These are phyloP conservation scores for Eutrema japonicum DNA, from an alignment of 345 rosid species.

Conservation along the genomic window DNA sequence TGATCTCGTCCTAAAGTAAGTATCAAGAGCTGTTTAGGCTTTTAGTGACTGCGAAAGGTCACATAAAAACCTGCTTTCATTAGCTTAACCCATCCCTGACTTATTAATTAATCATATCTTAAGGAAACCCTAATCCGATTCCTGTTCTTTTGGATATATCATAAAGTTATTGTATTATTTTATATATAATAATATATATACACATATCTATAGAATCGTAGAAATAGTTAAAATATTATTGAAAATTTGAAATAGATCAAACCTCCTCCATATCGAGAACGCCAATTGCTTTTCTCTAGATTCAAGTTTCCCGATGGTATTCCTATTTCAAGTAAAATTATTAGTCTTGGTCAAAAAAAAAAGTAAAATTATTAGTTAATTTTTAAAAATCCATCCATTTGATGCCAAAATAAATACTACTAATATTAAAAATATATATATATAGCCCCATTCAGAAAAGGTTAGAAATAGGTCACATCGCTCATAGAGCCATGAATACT, in stretches of 20 bases:
- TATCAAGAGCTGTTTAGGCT: conserved; percentile 41
- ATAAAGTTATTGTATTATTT: background rate
- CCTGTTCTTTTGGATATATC: conserved; percentile 36
- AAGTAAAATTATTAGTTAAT: background rate
- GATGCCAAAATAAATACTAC: background rate
- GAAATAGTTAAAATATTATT: conserved; percentile 12
- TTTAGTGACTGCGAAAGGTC: conserved; percentile 35
- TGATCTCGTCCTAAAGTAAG: conserved; percentile 27
- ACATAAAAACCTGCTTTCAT: conserved; percentile 18
- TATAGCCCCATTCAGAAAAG: background rate
- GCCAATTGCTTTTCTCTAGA: conserved; percentile 27
- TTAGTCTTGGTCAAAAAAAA: no score
- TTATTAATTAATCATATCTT: conserved; percentile 26
- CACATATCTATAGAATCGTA: conserved; percentile 23
- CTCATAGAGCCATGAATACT: background rate
- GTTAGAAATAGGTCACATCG: conserved; percentile 3
- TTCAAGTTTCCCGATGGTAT: conserved; percentile 26
- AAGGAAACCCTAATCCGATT: conserved; percentile 35
- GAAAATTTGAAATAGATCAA: conserved; percentile 32
- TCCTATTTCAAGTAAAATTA: background rate
- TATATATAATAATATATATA: background rate
- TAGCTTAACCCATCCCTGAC: conserved; percentile 28
- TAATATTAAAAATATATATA: no score
- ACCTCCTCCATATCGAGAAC: conserved; percentile 25
- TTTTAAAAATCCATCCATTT: background rate